Evolutionary conservation across 106 monocot genomes (phyloP).

Genomic region (Platanthera zijinensis): DNA sequence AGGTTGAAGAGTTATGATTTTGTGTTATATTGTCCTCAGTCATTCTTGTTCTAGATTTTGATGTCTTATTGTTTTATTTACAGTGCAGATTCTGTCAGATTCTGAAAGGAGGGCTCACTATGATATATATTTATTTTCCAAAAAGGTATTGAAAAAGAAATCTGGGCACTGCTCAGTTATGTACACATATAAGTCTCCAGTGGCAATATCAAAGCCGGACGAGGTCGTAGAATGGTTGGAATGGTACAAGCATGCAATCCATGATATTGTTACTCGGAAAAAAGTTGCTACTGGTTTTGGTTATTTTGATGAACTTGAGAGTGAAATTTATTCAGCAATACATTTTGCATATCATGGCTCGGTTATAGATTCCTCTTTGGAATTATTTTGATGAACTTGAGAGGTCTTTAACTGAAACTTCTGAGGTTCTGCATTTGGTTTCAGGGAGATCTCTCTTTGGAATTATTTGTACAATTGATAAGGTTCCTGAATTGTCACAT

Average conservation of each 20-base stretch:
- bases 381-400: conserved; percentile 94
- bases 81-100: conserved; percentile 85
- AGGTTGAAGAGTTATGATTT: neutral
- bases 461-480: conserved; percentile 42
- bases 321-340: conserved; percentile 79
- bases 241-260: conserved; percentile 56
- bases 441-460: conserved; percentile 91
- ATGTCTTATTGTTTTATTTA: conserved; percentile 9
- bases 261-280: conserved; percentile 58
- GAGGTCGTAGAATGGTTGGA: conserved; percentile 85
- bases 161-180: conserved; percentile 14
- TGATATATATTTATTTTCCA: conserved; percentile 50
- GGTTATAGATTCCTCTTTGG: conserved; percentile 59
- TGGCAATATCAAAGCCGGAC: conserved; percentile 30
- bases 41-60: neutral
- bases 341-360: conserved; percentile 89
- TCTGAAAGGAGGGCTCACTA: conserved; percentile 76
- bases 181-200: conserved; percentile 28
- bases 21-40: neutral
- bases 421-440: conserved; percentile 86
- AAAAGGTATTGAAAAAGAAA: conserved; percentile 31
- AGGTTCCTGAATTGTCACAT: conserved; percentile 40
- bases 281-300: conserved; percentile 47
- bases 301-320: conserved; percentile 64
- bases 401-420: conserved; percentile 70